A percentile compares a stretch with the other conserved stretches of the same genome.
Conservation (phyloP, 1,139 yeast genomes). For the Debaryomyces subglobosus region DNA sequence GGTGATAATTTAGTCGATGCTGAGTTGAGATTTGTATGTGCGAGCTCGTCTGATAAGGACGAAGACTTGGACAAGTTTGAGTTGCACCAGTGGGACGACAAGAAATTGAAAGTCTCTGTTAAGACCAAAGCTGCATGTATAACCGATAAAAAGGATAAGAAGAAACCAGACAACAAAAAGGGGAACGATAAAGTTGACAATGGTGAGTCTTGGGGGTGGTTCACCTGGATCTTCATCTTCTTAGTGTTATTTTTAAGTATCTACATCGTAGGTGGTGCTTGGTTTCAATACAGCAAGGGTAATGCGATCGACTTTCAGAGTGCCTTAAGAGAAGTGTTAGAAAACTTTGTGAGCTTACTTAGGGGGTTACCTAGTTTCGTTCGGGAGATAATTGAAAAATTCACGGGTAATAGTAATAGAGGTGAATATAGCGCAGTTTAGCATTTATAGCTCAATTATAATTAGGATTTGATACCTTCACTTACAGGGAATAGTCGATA, state of each 20-base stretch:
- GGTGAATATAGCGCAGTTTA: slow-evolving; percentile 93
- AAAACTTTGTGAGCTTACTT: slow-evolving; percentile 60
- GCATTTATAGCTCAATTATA: slow-evolving; percentile 11
- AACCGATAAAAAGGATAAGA: slow-evolving; percentile 29
- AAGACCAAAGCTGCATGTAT: slow-evolving; percentile 43
- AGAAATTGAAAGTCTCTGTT: slow-evolving; percentile 28
- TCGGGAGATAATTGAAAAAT: slow-evolving; percentile 67
- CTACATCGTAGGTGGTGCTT: slow-evolving; percentile 78
- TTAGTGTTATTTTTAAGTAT: slow-evolving; percentile 68
- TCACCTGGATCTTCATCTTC: slow-evolving; percentile 72
- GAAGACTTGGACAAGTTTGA: slow-evolving; percentile 37
- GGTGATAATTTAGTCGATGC: slow-evolving; percentile 63
- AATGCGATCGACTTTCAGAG: slow-evolving; percentile 53
- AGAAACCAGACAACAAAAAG: slow-evolving; percentile 21
- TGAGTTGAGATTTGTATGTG: slow-evolving; percentile 55
- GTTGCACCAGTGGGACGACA: slow-evolving; percentile 37
- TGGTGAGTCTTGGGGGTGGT: slow-evolving; percentile 72
- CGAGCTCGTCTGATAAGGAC: slow-evolving; percentile 34
- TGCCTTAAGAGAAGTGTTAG: slow-evolving; percentile 73
- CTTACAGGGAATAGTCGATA: too few species aligned
- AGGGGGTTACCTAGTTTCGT: slow-evolving; percentile 72
- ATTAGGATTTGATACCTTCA: not conserved
- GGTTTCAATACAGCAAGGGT: slow-evolving; percentile 65
- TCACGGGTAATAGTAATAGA: slow-evolving; percentile 69
- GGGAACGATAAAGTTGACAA: slow-evolving; percentile 26